Evolutionary conservation across 441 rosid species (phyloP), one percentile per base, ranked within the genome.

Genomic region (Omphalea diandra): DNA sequence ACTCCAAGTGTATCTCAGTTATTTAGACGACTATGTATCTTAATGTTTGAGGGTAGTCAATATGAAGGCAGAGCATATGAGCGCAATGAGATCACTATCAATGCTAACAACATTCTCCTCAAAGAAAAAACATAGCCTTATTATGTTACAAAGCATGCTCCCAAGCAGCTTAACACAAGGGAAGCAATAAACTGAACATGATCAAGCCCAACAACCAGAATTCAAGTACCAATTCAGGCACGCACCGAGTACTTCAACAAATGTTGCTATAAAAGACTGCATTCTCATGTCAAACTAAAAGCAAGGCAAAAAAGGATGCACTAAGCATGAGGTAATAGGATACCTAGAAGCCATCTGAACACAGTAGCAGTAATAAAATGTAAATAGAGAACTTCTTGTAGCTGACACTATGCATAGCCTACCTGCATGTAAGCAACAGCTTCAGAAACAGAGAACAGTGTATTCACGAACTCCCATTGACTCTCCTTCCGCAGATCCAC

Each of bases 381-480:
- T 27, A 40, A 29, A 29, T 18, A 1, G 15, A 38, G 11, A 54
- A 52, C 47, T 29, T 38, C 22, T 72, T 26, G 31, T 47, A 29
- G 43, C 52, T 67, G 12, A 31, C 31, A 66, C 11, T 36, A 52
- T 15, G 31, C 55, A 36, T 33, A 67, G 74, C 38, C 62, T 79
- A 94, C 99, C 96, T 94, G 97, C 88, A 90, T 90, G 80, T 81
- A 94, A 46, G 97, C 97, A 76, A 94, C 91, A 68, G 96, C 99
- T 81, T 94, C 99, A 54, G 99, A 94, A 73, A 94, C 99, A 49
- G 99, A 94, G 79, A 94, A 94, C 22, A 94, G 81, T 4, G 99
- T 94, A 76, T 94, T 92, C 76, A 94, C 88, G 75, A 94, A 94
- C 78, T 80, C 97, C 99, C 97, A 94, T 50, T 88, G 94, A 74